Conservation (phyloP, 768 basidiomycete species). For the Rhizopogon roseolus region DNA sequence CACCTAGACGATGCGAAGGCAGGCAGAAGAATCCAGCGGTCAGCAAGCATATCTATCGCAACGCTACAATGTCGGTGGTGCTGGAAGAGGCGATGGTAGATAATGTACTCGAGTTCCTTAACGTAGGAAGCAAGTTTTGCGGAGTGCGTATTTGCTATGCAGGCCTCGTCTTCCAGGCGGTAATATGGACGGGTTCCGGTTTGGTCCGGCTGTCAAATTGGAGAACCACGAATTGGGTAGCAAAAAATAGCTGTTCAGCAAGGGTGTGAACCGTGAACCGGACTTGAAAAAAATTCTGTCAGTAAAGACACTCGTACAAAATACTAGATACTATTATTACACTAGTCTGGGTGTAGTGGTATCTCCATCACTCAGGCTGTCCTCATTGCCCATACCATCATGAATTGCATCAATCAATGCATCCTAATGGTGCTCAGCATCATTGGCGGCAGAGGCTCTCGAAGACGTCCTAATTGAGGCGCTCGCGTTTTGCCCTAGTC, state of each 20-base stretch:
- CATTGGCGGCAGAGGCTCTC: slow-evolving; percentile 11
- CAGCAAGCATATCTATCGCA: slow-evolving; percentile 20
- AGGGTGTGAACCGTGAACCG: too few relatives aligned
- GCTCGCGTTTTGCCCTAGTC: slow-evolving; percentile 17
- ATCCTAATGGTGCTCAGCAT: slow-evolving; percentile 1
- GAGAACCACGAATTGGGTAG: too few relatives aligned
- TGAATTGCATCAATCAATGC: too few relatives aligned
- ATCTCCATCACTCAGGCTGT: too few relatives aligned
- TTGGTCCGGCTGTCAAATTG: too few relatives aligned
- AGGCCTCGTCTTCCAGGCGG: slow-evolving; percentile 25
- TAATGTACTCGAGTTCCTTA: slow-evolving; percentile 34
- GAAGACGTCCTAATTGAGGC: slow-evolving; percentile 18
- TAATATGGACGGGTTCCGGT: too few relatives aligned
- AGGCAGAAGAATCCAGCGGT: slow-evolving; percentile 31
- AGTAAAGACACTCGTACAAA: too few relatives aligned
- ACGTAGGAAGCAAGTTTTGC: slow-evolving; percentile 27
- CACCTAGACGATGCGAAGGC: slow-evolving; percentile 30
- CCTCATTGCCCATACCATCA: too few relatives aligned
- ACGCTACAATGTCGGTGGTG: slow-evolving; percentile 30
- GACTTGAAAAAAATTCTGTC: too few relatives aligned
- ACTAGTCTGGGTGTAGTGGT: too few relatives aligned
- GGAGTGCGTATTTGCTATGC: slow-evolving; percentile 30
- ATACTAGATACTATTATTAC: too few relatives aligned
- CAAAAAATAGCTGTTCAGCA: too few relatives aligned
- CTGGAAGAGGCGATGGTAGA: slow-evolving; percentile 31